Evolutionary conservation across 371 early-diverging fungal species (phyloP), one percentile per base, ranked within the genome.

Genomic region (Haplosporangium sp.): DNA sequence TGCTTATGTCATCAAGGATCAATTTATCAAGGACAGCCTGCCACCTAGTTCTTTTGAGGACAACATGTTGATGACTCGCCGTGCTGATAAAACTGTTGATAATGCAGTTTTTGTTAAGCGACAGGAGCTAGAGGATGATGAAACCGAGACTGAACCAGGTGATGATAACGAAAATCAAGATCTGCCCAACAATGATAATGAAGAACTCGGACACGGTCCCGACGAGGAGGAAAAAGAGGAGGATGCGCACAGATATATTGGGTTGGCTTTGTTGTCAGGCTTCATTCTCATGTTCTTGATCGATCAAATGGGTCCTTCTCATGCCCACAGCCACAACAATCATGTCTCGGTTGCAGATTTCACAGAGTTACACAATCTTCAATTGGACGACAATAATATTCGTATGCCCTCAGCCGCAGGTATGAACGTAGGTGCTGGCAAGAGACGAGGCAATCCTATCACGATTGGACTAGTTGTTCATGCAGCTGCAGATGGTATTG

Each of bases 401-500:
- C 76, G 85, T 70, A 71, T 84, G 84, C 79, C 81, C 68, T 65
- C 76, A 69, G 63, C 84, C 60, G 48, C 65, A 53, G 70, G 76
- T 11, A 61, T 69, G 63, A 50, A 77, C 57, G 37, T 63, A 27
- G 74, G 78, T 20, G 75, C 34, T 10, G 77, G 39, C 70, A 65
- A 75, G 72, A 55, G 76, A 74, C 67, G 74, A 48, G 64, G 69
- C 20, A 40, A 85, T 91, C 50, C 88, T 92, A 81, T 81, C 27
- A 92, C 95, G 0, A 86, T 97, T 38, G 98, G 98, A 55, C 84
- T 98, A 35, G 87, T 98, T 19, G 94, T 97, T 20, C 98, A 98
- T 83, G 93, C 95, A 2, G 96, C 96, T 11, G 96, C 97, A 0
- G 98, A 98, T 77, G 98, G 98, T 0, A 93, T 98, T 69, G 97